These are phyloP conservation scores for Pichia insulana DNA, from an alignment of 805 yeast genomes.

Conservation along the genomic window DNA sequence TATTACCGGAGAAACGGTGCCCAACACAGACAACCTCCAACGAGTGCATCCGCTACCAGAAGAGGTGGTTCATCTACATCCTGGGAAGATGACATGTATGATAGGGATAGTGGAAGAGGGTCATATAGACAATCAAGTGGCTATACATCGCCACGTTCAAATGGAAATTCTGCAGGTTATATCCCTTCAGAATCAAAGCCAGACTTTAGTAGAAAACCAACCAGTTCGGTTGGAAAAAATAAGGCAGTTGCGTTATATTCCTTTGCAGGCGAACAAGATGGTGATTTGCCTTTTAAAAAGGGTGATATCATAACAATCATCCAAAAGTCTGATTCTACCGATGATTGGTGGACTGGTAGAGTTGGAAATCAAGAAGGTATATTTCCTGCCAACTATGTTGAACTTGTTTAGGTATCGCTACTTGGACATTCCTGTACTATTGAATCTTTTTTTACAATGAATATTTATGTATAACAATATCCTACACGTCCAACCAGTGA, in stretches of 20 bases:
- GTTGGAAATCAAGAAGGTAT: slow-evolving; percentile 79
- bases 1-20: slow-evolving; percentile 11
- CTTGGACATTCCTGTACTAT: neutral
- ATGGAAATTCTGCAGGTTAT: slow-evolving; percentile 11
- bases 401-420: slow-evolving; percentile 39
- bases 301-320: slow-evolving; percentile 88
- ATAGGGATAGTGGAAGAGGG: slow-evolving; percentile 27
- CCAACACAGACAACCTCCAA: neutral
- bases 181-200: slow-evolving; percentile 29
- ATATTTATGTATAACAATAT: neutral
- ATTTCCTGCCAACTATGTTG: slow-evolving; percentile 96
- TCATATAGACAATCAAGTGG: neutral
- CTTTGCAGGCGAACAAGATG: slow-evolving; percentile 87
- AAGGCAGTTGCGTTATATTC: slow-evolving; percentile 87
- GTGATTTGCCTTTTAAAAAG: slow-evolving; percentile 86
- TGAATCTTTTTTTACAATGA: neutral
- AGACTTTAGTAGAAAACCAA: slow-evolving; percentile 22
- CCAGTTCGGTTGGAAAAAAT: slow-evolving; percentile 37
- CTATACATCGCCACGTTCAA: neutral
- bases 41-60: no score
- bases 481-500: no score
- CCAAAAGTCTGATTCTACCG: slow-evolving; percentile 78
- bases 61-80: slow-evolving; percentile 15
- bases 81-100: slow-evolving; percentile 89
- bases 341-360: slow-evolving; percentile 99